A percentile compares a stretch with the other conserved stretches of the same genome.
phyloP scores from a whole-genome alignment of 805 yeast species.

The Suhomyces tanzawaensis region DNA sequence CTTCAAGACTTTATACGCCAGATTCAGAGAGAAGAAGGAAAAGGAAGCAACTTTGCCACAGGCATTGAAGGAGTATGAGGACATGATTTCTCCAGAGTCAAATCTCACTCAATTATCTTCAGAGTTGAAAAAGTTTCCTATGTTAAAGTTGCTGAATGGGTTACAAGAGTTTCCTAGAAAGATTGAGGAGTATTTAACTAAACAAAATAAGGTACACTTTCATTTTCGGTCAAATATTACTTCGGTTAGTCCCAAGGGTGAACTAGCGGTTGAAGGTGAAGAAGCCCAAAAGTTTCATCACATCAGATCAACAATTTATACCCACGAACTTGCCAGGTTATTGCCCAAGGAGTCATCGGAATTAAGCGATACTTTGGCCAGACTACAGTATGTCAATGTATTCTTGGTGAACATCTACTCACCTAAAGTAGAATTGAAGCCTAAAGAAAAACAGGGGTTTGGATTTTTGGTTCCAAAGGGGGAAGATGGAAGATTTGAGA shows the following conservation, averaged over 20 bases:
- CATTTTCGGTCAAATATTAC: constrained; percentile 25
- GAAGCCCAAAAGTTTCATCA: constrained; percentile 42
- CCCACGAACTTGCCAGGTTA: constrained; percentile 37
- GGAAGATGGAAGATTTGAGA: constrained; percentile 1
- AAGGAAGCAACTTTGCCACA: neutral
- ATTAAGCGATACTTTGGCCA: constrained; percentile 17
- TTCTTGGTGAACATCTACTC: constrained; percentile 64
- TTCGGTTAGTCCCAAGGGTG: constrained; percentile 14
- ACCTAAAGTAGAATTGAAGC: constrained; percentile 32
- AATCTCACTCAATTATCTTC: constrained; percentile 36
- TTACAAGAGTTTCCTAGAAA: constrained; percentile 51
- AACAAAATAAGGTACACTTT: constrained; percentile 42
- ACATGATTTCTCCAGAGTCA: constrained; percentile 37
- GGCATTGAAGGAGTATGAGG: constrained; percentile 36
- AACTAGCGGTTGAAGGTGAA: constrained; percentile 3
- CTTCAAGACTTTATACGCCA: constrained; percentile 42
- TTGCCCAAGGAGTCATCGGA: neutral
- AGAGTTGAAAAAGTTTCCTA: constrained; percentile 53
- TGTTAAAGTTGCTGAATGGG: constrained; percentile 58
- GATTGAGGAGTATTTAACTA: constrained; percentile 36
- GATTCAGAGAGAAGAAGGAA: constrained; percentile 8
- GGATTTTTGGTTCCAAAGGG: constrained; percentile 78
- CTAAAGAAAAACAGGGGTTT: constrained; percentile 58
- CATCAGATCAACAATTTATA: constrained; percentile 57
- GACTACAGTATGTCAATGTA: constrained; percentile 45